A percentile compares a stretch with the other conserved stretches of the same genome.
These are phyloP conservation scores for Penicillium freii DNA, from an alignment of 2,329 filamentous ascomycete species.

Conservation along the genomic window DNA sequence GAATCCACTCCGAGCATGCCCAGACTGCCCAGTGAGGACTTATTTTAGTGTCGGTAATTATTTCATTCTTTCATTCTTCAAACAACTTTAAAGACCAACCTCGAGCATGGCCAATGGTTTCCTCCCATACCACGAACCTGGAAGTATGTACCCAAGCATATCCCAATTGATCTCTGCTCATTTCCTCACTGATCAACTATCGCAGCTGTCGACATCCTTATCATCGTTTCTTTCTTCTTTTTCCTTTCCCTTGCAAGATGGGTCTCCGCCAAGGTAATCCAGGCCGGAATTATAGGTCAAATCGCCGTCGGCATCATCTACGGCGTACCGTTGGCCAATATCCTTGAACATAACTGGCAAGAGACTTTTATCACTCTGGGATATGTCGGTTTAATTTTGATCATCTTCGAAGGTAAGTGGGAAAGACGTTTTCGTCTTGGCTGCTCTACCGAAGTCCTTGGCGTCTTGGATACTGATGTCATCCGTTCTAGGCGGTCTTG, in stretches of 20 bases:
- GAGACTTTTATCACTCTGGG: conserved; percentile 49
- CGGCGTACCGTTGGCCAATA: conserved; percentile 47
- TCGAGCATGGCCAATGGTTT: conserved; percentile 28
- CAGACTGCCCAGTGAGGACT: background rate
- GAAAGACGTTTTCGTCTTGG: background rate
- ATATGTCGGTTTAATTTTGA: conserved; percentile 51
- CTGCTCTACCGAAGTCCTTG: background rate
- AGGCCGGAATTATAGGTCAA: conserved; percentile 49
- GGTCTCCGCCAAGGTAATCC: conserved; percentile 42
- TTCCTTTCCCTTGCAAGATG: conserved; percentile 45
- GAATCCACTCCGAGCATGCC: background rate
- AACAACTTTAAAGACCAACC: background rate
- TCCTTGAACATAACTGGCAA: conserved; percentile 46
- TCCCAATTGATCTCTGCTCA: background rate
- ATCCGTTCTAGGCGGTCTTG: conserved; percentile 42
- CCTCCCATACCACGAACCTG: conserved; percentile 43
- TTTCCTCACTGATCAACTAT: conserved; percentile 7
- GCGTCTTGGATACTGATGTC: conserved; percentile 10
- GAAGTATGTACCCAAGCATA: conserved; percentile 28
- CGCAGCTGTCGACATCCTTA: conserved; percentile 42
- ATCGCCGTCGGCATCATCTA: conserved; percentile 51
- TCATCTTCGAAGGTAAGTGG: conserved; percentile 48
- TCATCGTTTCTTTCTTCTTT: conserved; percentile 48
- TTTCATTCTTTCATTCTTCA: background rate
- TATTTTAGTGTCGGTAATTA: background rate